A percentile compares a stretch with the other conserved stretches of the same genome.
Evolutionary conservation across 805 yeast species (phyloP).

Genomic region (Maudiozyma saulgeensis): DNA sequence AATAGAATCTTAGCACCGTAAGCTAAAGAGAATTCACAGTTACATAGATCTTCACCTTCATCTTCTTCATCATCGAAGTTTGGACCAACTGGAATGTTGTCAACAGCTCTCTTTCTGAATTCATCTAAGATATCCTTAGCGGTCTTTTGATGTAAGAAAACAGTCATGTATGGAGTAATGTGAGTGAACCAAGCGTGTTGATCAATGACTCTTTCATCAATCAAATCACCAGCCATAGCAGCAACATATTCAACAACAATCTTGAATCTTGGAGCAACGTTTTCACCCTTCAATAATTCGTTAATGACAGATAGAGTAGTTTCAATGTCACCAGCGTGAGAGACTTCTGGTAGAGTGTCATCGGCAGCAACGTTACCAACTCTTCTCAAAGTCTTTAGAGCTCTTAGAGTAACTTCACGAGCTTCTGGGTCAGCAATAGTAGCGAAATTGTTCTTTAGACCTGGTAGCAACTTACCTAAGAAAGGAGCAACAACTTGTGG

Average conservation of each 20-base stretch:
- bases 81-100: constrained; percentile 96
- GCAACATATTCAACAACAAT: constrained; percentile 76
- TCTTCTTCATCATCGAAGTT: constrained; percentile 93
- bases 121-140: constrained; percentile 86
- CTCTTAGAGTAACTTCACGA: constrained; percentile 96
- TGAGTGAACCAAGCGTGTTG: constrained; percentile 85
- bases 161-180: constrained; percentile 88
- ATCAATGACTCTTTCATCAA: constrained; percentile 94
- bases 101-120: constrained; percentile 92
- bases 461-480: constrained; percentile 90
- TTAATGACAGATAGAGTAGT: constrained; percentile 80
- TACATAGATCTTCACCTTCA: constrained; percentile 99
- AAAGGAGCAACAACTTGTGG: constrained; percentile 99
- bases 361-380: constrained; percentile 93
- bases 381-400: constrained; percentile 93
- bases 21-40: constrained; percentile 99
- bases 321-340: constrained; percentile 94
- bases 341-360: constrained; percentile 90
- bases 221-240: constrained; percentile 96
- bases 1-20: constrained; percentile 99
- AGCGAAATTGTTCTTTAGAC: constrained; percentile 85
- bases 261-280: constrained; percentile 69
- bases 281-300: constrained; percentile 57
- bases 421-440: constrained; percentile 99
- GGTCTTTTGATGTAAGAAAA: constrained; percentile 87